Base-by-base conservation (phyloP, 148 eudicot genomes). In the Bassia scoparia region DNA sequence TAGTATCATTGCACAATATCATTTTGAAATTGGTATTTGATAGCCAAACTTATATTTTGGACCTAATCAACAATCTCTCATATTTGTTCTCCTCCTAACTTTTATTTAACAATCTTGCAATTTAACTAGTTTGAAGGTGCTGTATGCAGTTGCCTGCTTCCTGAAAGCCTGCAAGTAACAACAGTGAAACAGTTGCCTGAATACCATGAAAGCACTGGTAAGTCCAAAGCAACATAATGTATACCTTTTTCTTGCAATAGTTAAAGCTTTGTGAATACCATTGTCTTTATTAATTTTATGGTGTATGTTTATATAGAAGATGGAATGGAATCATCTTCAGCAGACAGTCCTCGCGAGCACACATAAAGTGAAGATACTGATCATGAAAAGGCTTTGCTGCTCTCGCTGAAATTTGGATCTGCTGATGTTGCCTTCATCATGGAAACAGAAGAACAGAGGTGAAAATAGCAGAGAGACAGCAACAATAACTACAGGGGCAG, bases 141-240 rank as follows among this genome's bases (percentile, higher is more conserved):
- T 77, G 72, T 89, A 31, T 92, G 97, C 68, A 89, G 90, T 74
- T 92, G 97, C 76, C 80, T 92, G 73, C 95, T 92, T 27, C 97
- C 97, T 10, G 97, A 89, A 77, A 92, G 89, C 79, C 92, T 92
- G 75, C 97, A 89, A 84, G 81, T 69, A 70, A 86, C 97, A 64
- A 83, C 96, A 33, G 87, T 92, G 48, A 83, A 87, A 80, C 90
- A 89, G 73, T 59, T 83, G 65, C 88, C 97, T 0, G 97, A 92
- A 81, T 89, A 88, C 72, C 92, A 86, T 73, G 78, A 83, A 50
- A 76, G 80, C 72, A 44, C 75, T 35, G 97, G 92, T 85, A 63
- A 35, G 67, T 37, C 48, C 34, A 7, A 18, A 61, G 27, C 23
- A 63, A 63, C 29, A n/a, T 61, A 7, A 3, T 63, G 31, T 58